These are phyloP conservation scores for Hemileccinum rubropunctum DNA, from an alignment of 768 basidiomycete genomes.

Conservation along the genomic window DNA sequence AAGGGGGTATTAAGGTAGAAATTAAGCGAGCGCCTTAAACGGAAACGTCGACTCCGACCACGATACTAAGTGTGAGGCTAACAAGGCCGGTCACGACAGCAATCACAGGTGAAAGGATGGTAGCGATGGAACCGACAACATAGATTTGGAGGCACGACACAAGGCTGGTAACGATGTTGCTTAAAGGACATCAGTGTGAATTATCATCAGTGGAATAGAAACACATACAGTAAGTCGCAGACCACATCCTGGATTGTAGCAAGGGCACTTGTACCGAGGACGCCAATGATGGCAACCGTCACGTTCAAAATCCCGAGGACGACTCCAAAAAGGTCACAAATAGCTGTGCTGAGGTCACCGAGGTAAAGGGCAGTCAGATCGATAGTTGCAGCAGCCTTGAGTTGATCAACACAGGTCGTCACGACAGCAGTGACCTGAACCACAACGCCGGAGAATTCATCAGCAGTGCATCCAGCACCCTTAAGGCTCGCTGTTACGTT, in stretches of 20 bases:
- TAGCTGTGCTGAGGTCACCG: not conserved
- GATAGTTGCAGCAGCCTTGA: slow-evolving; percentile 6
- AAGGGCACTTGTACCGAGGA: not conserved
- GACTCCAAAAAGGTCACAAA: slow-evolving; percentile 6
- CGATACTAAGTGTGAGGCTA: slow-evolving; percentile 3
- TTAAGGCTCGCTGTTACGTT: not conserved
- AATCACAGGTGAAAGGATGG: slow-evolving; percentile 9
- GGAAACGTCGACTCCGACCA: not conserved
- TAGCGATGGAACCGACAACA: not conserved
- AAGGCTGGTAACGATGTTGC: slow-evolving; percentile 3
- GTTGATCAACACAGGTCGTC: not conserved
- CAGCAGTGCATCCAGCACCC: not conserved
- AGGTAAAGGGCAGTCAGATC: slow-evolving; percentile 12
- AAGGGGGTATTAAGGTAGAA: not conserved
- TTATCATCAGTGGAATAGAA: too few relatives aligned
- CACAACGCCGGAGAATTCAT: not conserved
- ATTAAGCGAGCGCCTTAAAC: not conserved
- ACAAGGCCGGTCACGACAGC: not conserved
- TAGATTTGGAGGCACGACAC: slow-evolving; percentile 14
- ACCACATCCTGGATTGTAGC: slow-evolving; percentile 2
- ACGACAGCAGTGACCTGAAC: slow-evolving; percentile 2
- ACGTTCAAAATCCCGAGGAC: not conserved
- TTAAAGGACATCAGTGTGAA: not conserved
- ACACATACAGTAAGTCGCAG: slow-evolving; percentile 14
- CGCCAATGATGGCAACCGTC: slow-evolving; percentile 3